phyloP scores from a whole-genome alignment of 2,329 filamentous ascomycete genomes.

The Calonectria montana region DNA sequence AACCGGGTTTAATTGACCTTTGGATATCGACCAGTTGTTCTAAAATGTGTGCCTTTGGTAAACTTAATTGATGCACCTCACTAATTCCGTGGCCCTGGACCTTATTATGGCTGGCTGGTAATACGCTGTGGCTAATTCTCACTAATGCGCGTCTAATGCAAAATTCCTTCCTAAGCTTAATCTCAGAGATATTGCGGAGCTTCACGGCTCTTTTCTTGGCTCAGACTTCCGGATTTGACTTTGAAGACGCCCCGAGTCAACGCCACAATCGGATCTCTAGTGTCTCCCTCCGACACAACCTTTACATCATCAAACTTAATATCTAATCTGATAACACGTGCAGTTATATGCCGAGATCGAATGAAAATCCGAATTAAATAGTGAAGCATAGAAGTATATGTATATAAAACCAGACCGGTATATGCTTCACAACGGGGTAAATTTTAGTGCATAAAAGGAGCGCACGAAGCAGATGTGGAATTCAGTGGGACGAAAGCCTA shows the following conservation, averaged over 20 bases:
- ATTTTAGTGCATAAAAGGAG: background rate
- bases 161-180: background rate
- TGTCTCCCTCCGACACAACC: background rate
- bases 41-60: background rate
- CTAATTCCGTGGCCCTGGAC: background rate
- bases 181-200: background rate
- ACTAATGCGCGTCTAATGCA: background rate
- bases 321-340: no score
- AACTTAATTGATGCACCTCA: background rate
- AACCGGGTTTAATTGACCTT: background rate
- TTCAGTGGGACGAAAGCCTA: no score
- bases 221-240: background rate
- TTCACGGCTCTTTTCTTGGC: background rate
- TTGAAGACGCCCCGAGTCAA: background rate
- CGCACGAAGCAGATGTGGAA: background rate
- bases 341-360: no score
- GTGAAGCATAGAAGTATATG: background rate
- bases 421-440: background rate
- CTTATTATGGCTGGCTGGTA: background rate
- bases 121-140: background rate
- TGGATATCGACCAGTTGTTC: background rate
- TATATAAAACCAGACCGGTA: background rate
- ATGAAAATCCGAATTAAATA: no score
- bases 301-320: no score
- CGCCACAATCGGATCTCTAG: background rate